Evolutionary conservation across 768 basidiomycete genomes (phyloP).

Genomic region (Xerocomus brunneocitrinus): DNA sequence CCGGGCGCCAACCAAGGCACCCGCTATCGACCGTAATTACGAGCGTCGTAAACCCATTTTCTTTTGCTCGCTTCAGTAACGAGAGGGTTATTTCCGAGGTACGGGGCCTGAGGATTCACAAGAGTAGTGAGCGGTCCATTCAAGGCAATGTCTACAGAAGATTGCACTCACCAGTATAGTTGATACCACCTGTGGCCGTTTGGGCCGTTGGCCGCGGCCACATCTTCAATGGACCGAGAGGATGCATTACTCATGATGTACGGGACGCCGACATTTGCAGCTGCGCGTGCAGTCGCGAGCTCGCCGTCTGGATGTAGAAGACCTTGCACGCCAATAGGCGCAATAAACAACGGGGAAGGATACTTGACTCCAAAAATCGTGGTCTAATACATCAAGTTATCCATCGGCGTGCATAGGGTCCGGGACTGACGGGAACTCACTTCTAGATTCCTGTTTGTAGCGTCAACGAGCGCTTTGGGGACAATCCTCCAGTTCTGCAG

Average conservation of each 20-base stretch:
- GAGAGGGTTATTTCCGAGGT: conserved; percentile 36
- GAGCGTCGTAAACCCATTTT: conserved; percentile 38
- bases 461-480: not conserved
- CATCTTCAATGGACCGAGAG: conserved; percentile 47
- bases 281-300: not conserved
- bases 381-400: not conserved
- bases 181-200: conserved; percentile 46
- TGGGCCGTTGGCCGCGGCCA: conserved; percentile 42
- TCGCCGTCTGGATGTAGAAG: not conserved
- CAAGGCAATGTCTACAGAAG: not conserved
- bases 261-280: not conserved
- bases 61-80: conserved; percentile 40
- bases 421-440: not conserved
- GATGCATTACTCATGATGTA: not conserved
- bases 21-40: conserved; percentile 45
- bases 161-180: conserved; percentile 37
- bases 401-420: not conserved
- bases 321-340: not conserved
- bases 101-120: conserved; percentile 10
- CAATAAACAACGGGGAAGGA: not conserved
- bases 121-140: not conserved
- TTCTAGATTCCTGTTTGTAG: not conserved
- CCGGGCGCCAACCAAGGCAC: conserved; percentile 41
- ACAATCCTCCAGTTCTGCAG: not conserved
- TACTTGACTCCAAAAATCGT: not conserved